Conservation (phyloP, 2,329 filamentous ascomycete species). For the Diplodia mutila region DNA sequence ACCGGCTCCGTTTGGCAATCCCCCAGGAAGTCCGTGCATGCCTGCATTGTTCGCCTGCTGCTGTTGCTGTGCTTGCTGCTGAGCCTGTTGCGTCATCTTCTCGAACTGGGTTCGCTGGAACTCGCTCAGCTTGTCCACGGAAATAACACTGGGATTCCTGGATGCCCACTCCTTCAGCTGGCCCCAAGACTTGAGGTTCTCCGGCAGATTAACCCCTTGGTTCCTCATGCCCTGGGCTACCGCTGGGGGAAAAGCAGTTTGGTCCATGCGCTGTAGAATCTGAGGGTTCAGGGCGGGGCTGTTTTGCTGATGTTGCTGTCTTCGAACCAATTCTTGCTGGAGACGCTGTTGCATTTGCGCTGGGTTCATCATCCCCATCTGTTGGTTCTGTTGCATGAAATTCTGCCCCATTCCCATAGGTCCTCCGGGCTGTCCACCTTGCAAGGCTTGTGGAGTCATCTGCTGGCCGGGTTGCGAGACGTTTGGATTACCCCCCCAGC, state of each 20-base stretch:
- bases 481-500: background rate
- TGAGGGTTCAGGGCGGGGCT: conserved; percentile 34
- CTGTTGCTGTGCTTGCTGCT: conserved; percentile 24
- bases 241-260: conserved; percentile 36
- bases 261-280: conserved; percentile 39
- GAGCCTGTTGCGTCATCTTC: conserved; percentile 42
- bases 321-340: conserved; percentile 21
- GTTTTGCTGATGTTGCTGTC: conserved; percentile 35
- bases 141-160: conserved; percentile 36
- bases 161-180: conserved; percentile 58
- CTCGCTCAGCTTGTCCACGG: conserved; percentile 40
- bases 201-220: conserved; percentile 44
- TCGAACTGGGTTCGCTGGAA: conserved; percentile 50
- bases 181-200: conserved; percentile 58
- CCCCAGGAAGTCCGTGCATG: conserved; percentile 9
- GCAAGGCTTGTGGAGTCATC: conserved; percentile 36
- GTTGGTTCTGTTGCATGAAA: conserved; percentile 34
- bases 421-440: conserved; percentile 33
- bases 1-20: conserved; percentile 18
- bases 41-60: conserved; percentile 29
- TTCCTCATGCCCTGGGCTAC: conserved; percentile 29
- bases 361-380: conserved; percentile 9
- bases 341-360: conserved; percentile 28
- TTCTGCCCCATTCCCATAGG: conserved; percentile 37
- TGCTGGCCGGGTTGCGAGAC: conserved; percentile 35